These are phyloP conservation scores for Sutorius eximius DNA, from an alignment of 1,284 basidiomycete genomes.

Conservation along the genomic window DNA sequence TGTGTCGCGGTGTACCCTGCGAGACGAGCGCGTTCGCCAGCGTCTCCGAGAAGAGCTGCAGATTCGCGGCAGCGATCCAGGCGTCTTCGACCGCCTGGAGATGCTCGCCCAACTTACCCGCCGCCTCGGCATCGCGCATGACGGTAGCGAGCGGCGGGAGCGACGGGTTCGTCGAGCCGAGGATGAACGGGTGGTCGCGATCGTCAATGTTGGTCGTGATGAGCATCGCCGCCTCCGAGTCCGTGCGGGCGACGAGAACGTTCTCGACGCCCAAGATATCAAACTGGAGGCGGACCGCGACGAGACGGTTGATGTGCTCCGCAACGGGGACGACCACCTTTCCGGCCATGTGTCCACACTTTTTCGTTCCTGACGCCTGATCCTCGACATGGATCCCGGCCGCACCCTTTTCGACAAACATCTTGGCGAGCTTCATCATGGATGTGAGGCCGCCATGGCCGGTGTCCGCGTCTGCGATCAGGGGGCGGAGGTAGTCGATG, in stretches of 20 bases:
- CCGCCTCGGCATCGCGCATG: slow-evolving; percentile 82
- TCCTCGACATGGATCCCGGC: slow-evolving; percentile 84
- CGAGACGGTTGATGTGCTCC: slow-evolving; percentile 79
- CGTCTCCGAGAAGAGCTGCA: slow-evolving; percentile 77
- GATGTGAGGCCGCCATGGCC: slow-evolving; percentile 82
- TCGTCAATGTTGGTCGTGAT: slow-evolving; percentile 97
- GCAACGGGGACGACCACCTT: slow-evolving; percentile 80
- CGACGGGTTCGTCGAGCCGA: slow-evolving; percentile 83
- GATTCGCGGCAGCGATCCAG: slow-evolving; percentile 77
- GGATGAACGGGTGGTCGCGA: slow-evolving; percentile 95
- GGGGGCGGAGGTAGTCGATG: slow-evolving; percentile 68
- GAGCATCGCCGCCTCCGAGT: slow-evolving; percentile 92
- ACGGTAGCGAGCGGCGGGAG: slow-evolving; percentile 72
- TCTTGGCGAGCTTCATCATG: slow-evolving; percentile 77
- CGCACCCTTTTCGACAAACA: slow-evolving; percentile 81
- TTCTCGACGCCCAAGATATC: slow-evolving; percentile 68
- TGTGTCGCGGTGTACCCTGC: slow-evolving; percentile 52
- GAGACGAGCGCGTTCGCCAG: slow-evolving; percentile 73
- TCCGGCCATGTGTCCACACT: slow-evolving; percentile 83
- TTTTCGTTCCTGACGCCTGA: slow-evolving; percentile 82
- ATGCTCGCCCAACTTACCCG: slow-evolving; percentile 77
- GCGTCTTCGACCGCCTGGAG: slow-evolving; percentile 88
- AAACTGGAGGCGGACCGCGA: slow-evolving; percentile 66
- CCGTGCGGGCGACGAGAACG: slow-evolving; percentile 76
- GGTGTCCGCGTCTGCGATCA: slow-evolving; percentile 84